Percentiles rank a stretch among this genome's conserved stretches.
Evolutionary conservation across 805 yeast genomes (phyloP).

Genomic region (Candida sanyiensis): DNA sequence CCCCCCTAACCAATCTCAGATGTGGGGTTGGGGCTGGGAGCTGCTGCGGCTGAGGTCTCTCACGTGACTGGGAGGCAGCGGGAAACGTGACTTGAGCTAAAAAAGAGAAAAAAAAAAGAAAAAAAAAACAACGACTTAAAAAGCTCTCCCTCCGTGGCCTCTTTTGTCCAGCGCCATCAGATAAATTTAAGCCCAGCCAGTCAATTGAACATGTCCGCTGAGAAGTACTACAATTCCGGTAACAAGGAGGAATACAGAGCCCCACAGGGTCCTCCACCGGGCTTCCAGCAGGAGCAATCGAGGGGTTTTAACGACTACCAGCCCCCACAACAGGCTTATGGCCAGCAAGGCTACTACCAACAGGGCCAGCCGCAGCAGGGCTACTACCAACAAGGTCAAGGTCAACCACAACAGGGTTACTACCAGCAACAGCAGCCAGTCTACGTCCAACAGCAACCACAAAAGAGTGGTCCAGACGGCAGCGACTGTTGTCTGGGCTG

Average conservation of each 20-base stretch:
- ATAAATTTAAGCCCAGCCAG: too few relatives aligned
- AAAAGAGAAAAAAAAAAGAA: too few relatives aligned
- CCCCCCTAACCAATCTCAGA: too few relatives aligned
- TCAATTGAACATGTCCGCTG: slow-evolving; percentile 23
- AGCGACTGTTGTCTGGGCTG: slow-evolving; percentile 47
- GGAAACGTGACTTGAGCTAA: too few relatives aligned
- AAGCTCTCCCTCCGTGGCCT: too few relatives aligned
- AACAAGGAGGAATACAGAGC: slow-evolving; percentile 17
- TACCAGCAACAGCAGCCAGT: slow-evolving; percentile 46
- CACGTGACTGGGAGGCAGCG: too few relatives aligned
- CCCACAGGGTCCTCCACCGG: slow-evolving; percentile 17
- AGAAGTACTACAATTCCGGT: slow-evolving; percentile 23
- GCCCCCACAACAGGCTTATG: slow-evolving; percentile 17
- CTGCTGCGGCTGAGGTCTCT: too few relatives aligned
- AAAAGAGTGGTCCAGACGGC: slow-evolving; percentile 26
- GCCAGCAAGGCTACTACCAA: slow-evolving; percentile 30
- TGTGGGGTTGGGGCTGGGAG: too few relatives aligned
- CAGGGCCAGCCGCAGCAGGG: slow-evolving; percentile 35
- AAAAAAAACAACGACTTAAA: too few relatives aligned
- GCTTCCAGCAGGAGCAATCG: slow-evolving; percentile 12
- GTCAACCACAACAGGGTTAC: slow-evolving; percentile 30
- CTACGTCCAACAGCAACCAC: slow-evolving; percentile 44
- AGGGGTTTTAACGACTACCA: slow-evolving; percentile 22
- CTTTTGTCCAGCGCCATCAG: too few relatives aligned
- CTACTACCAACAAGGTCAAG: slow-evolving; percentile 37